Conservation (phyloP, 352 stramenopile genomes). For the Pythium brassicae region DNA sequence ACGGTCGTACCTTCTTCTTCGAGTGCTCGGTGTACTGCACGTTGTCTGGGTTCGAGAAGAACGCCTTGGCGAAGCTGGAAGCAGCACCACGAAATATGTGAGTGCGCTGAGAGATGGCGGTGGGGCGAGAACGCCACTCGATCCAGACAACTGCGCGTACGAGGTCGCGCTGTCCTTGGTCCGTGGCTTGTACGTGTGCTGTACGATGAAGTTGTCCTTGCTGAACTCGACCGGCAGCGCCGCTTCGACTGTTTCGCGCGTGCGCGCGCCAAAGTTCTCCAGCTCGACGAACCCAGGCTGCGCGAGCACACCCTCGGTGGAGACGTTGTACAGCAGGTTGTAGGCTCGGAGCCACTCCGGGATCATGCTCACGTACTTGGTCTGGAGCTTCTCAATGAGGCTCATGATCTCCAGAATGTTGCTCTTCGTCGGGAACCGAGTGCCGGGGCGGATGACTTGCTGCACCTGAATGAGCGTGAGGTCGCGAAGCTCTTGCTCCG, state of each 20-base stretch:
- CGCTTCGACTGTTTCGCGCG: conserved; percentile 15
- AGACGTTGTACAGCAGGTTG: conserved; percentile 52
- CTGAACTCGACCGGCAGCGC: conserved; percentile 21
- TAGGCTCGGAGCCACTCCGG: conserved; percentile 55
- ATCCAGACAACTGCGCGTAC: conserved; percentile 18
- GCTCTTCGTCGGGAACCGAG: conserved; percentile 46
- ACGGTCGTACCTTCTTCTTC: conserved; percentile 20
- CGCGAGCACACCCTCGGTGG: conserved; percentile 39
- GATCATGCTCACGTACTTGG: conserved; percentile 32
- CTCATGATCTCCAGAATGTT: conserved; percentile 42
- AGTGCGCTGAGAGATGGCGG: neutral
- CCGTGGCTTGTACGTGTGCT: conserved; percentile 54
- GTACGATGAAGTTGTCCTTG: conserved; percentile 32
- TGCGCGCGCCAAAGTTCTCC: conserved; percentile 26
- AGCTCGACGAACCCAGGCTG: conserved; percentile 35
- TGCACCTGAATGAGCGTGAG: conserved; percentile 40
- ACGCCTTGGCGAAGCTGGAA: conserved; percentile 40
- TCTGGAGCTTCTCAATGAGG: conserved; percentile 42
- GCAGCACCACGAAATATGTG: neutral
- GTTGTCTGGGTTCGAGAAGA: conserved; percentile 44
- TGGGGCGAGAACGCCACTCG: neutral
- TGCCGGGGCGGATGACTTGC: conserved; percentile 50
- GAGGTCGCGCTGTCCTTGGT: conserved; percentile 52
- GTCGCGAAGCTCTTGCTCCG: neutral
- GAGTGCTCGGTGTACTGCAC: conserved; percentile 43